These are phyloP conservation scores for Populus deltoides DNA, from an alignment of 345 rosid species.

Conservation along the genomic window DNA sequence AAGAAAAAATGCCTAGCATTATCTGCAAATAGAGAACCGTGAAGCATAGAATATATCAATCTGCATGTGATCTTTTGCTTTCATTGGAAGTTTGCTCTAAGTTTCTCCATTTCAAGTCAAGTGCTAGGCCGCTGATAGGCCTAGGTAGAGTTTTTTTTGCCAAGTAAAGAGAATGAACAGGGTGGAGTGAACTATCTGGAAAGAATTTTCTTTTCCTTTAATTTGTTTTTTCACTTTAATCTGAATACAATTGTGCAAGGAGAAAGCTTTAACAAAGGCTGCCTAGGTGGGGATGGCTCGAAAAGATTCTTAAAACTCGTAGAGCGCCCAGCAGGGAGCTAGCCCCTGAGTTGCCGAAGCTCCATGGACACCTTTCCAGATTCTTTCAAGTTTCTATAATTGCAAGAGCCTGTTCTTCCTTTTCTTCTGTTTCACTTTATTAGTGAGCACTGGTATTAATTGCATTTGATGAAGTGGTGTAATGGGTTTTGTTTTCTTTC, in stretches of 20 bases:
- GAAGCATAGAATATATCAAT: not conserved
- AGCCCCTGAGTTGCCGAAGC: not conserved
- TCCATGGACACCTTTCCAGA: conserved; percentile 2
- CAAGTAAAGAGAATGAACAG: not conserved
- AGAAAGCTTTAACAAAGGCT: conserved; percentile 20
- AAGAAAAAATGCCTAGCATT: not conserved
- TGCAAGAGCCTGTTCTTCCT: not conserved
- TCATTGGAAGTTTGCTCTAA: not conserved
- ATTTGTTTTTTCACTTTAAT: not conserved
- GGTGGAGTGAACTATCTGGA: conserved; percentile 22
- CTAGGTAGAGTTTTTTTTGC: not conserved
- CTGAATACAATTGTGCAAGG: not conserved
- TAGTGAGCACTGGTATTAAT: not conserved
- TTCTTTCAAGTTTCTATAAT: not conserved
- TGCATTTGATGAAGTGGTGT: not conserved
- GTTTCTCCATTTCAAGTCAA: not conserved
- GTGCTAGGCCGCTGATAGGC: not conserved
- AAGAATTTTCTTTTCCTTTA: conserved; percentile 20
- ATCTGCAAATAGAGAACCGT: not conserved
- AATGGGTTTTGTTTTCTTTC: not conserved
- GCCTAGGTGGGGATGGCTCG: conserved; percentile 26
- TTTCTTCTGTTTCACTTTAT: not conserved
- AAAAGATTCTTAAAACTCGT: conserved; percentile 25
- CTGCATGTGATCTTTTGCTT: not conserved
- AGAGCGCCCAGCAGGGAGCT: not conserved